Conservation (phyloP, 768 basidiomycete genomes). For the Hydnomerulius pinastri region DNA sequence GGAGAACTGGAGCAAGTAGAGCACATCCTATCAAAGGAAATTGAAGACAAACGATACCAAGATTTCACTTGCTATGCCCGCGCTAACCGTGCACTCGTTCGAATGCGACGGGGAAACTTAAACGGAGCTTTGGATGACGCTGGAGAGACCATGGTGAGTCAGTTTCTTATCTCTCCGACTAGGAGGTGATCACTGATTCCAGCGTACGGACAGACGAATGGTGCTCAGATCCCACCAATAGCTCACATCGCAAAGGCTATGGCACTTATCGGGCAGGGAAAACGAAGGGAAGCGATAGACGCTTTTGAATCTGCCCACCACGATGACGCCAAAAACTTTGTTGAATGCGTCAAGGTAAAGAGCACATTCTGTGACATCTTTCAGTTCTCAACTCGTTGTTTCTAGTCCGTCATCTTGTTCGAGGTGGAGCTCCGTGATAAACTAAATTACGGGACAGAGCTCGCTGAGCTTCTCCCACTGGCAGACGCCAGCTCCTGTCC, state of each 20-base stretch:
- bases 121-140: slow-evolving; percentile 5
- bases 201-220: not conserved
- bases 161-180: not conserved
- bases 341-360: slow-evolving; percentile 16
- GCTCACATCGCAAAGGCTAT: slow-evolving; percentile 15
- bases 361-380: not conserved
- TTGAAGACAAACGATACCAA: not conserved
- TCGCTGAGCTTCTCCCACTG: not conserved
- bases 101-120: slow-evolving; percentile 3
- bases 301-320: not conserved
- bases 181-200: not conserved
- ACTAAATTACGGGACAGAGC: not conserved
- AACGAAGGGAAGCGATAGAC: slow-evolving; percentile 1
- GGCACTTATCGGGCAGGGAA: slow-evolving; percentile 5
- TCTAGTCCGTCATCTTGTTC: slow-evolving; percentile 8
- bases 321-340: not conserved
- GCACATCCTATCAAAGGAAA: slow-evolving; percentile 10
- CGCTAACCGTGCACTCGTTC: slow-evolving; percentile 20
- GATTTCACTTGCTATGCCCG: not conserved
- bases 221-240: slow-evolving; percentile 4
- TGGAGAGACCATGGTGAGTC: not conserved
- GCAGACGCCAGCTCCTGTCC: not conserved
- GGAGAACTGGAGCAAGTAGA: slow-evolving; percentile 9
- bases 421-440: slow-evolving; percentile 2
- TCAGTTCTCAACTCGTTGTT: not conserved